These are phyloP conservation scores for Thinopyrum obtusiflorum DNA, from an alignment of 202 grass and related monocot genomes.

Conservation along the genomic window DNA sequence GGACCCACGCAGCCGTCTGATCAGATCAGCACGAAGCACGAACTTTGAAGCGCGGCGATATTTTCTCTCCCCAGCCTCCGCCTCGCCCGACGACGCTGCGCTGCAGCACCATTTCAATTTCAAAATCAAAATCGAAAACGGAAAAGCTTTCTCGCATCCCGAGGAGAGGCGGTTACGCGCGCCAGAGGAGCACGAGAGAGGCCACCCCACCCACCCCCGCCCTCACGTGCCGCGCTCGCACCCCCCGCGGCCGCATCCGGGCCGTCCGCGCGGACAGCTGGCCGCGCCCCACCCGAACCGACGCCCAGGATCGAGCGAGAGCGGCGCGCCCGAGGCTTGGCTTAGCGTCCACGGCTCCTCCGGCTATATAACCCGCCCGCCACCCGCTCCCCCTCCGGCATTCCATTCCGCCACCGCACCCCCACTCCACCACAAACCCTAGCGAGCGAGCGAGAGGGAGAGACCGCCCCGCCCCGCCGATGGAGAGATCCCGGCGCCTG, in stretches of 20 bases:
- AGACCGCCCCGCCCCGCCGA: slow-evolving; percentile 9
- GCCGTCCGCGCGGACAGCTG: background rate
- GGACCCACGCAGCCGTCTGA: no score
- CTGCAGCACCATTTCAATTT: no score
- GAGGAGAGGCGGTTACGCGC: background rate
- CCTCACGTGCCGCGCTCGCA: background rate
- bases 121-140: no score
- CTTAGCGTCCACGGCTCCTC: background rate
- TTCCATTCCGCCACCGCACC: background rate
- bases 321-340: background rate
- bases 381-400: background rate
- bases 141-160: background rate
- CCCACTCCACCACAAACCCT: background rate
- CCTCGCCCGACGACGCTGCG: no score
- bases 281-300: background rate
- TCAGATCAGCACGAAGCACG: no score
- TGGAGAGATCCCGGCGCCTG: slow-evolving; percentile 15
- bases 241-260: background rate
- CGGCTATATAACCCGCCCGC: background rate
- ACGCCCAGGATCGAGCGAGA: background rate
- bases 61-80: no score
- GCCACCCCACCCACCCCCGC: no score
- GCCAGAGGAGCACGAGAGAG: background rate
- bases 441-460: background rate
- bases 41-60: no score